Percentiles rank a stretch among this genome's conserved stretches.
These are phyloP conservation scores for Porodaedalea pini DNA, from an alignment of 1,284 basidiomycete species.

Conservation along the genomic window DNA sequence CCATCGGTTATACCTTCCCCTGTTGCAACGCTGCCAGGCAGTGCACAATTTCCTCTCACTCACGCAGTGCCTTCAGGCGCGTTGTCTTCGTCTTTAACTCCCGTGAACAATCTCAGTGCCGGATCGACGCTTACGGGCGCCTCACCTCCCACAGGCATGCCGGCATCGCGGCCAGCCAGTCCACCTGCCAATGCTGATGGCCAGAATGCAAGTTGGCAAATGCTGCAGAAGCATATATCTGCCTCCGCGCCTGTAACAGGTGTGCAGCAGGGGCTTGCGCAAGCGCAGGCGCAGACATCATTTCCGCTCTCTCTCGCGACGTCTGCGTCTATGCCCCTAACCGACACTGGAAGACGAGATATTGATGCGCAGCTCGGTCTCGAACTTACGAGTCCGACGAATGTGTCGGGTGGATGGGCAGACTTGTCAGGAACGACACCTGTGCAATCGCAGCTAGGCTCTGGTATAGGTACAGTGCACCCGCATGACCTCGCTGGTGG, in stretches of 20 bases:
- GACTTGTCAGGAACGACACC: conserved; percentile 5
- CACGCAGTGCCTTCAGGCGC: neutral
- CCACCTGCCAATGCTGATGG: neutral
- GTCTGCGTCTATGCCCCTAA: neutral
- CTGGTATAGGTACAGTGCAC: conserved; percentile 15
- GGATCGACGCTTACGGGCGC: neutral
- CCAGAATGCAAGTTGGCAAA: neutral
- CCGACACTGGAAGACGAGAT: neutral
- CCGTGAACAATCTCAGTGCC: neutral
- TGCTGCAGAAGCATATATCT: conserved; percentile 9
- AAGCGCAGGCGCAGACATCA: conserved; percentile 2
- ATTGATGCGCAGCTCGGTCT: conserved; percentile 1
- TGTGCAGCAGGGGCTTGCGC: conserved; percentile 1
- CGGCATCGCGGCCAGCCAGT: conserved; percentile 10
- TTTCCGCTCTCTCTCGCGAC: conserved; percentile 1
- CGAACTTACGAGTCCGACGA: neutral
- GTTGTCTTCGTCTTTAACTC: conserved; percentile 5
- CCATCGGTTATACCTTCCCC: conserved; percentile 10
- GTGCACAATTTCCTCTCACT: conserved; percentile 1
- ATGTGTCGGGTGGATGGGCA: neutral
- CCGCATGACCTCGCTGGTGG: conserved; percentile 11
- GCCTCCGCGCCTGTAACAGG: conserved; percentile 13
- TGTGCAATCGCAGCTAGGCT: neutral
- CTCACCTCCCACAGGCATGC: neutral
- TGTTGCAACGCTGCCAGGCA: conserved; percentile 2